A percentile compares a stretch with the other conserved stretches of the same genome.
These are phyloP conservation scores for Tolypocladium pustulatum DNA, from an alignment of 2,329 filamentous ascomycete genomes.

Conservation along the genomic window DNA sequence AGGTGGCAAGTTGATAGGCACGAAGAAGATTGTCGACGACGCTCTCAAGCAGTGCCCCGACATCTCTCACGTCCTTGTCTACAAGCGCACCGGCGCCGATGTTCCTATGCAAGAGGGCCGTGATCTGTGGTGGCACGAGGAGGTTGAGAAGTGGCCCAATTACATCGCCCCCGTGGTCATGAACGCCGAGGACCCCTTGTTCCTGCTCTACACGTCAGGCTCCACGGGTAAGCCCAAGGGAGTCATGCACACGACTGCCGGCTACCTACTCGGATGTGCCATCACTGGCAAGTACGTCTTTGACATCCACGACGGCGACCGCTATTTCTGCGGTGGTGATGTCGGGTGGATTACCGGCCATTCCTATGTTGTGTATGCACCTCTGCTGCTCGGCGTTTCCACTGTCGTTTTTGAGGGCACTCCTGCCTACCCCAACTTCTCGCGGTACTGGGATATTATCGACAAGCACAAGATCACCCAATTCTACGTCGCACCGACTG, in stretches of 20 bases:
- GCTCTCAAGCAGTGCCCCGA: constrained; percentile 92
- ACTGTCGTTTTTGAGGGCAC: constrained; percentile 98
- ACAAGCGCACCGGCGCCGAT: constrained; percentile 88
- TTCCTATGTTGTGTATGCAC: constrained; percentile 96
- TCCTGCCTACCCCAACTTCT: constrained; percentile 94
- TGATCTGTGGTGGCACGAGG: constrained; percentile 98
- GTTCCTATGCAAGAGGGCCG: constrained; percentile 83
- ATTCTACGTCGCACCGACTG: constrained; percentile 96
- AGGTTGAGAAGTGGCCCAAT: constrained; percentile 89
- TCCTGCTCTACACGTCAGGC: constrained; percentile 95
- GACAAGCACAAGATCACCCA: constrained; percentile 91
- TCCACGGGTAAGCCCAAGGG: constrained; percentile 99
- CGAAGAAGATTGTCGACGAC: constrained; percentile 98
- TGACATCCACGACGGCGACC: constrained; percentile 88
- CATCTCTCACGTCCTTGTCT: constrained; percentile 78
- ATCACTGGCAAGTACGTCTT: constrained; percentile 97
- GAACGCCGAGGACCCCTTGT: constrained; percentile 90
- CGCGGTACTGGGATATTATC: constrained; percentile 97
- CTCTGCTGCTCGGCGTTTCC: constrained; percentile 81
- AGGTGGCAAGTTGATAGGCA: constrained; percentile 92
- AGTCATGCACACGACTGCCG: constrained; percentile 93
- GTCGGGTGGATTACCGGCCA: constrained; percentile 99
- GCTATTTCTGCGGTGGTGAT: constrained; percentile 95
- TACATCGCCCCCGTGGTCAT: constrained; percentile 86
- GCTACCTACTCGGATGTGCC: constrained; percentile 89